Evolutionary conservation across 169 alveolate genomes (phyloP), one percentile per base, ranked within the genome.

Genomic region (Cryptosporidium baileyi): DNA sequence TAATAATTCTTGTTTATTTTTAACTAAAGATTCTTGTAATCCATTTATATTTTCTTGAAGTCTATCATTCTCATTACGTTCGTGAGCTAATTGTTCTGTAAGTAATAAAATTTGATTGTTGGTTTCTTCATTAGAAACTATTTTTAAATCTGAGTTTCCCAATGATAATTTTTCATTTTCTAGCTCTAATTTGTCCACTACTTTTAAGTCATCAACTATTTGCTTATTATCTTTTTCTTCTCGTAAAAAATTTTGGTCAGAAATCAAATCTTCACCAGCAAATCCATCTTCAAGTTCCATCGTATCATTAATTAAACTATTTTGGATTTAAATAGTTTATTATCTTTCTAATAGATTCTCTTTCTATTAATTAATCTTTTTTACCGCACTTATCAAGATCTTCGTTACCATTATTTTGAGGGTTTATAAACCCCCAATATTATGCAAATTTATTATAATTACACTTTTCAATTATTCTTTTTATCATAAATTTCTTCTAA

Each of bases 51-150:
- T 54, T 34, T 54, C 65, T 7, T 74, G 85, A 22, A 74, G 65
- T 57, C 67, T 74, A 28, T 74, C 85, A 57, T 74, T 74, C 40
- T 74, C 85, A 26, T 34, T 74, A 22, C 85, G 49, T 41, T 74
- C 85, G 1, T 51, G 67, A 22, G 65, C 85, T 4, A 74, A 30
- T 28, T 74, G 85, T 22, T 51, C 59, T 11, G 85, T 74, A 24
- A 74, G 54, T 22, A 74, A 13, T 9, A 60, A 54, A 17, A 74
- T 49, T 36, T 74, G 57, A 49, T 52, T 52, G 28, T 61, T 45
- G 54, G 36, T 65, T 8, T 65, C 80, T 52, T 11, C 0, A 9
- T 47, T 40, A 30, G 0, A 8, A 3, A 2, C 7, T 26, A 47
- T 47, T 11, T 26, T 26, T n/a, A 11, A 47, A 47, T 19, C 0